phyloP scores from a whole-genome alignment of 345 rosid species.

The Eucalyptus cloeziana region DNA sequence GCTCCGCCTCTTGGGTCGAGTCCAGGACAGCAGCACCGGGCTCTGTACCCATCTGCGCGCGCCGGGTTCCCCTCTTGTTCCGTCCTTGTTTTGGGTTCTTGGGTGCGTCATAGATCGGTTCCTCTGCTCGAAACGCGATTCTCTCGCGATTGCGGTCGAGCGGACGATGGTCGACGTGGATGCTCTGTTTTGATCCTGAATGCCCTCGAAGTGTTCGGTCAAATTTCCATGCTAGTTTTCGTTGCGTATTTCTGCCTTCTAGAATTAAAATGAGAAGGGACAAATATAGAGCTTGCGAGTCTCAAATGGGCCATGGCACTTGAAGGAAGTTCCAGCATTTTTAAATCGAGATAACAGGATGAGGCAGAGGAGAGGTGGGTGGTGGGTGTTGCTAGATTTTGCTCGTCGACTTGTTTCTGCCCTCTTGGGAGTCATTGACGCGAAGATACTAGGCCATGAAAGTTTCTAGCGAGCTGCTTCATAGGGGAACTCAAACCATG shows the following conservation, averaged over 20 bases:
- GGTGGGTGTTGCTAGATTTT: not conserved
- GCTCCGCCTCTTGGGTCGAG: not conserved
- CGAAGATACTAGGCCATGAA: not conserved
- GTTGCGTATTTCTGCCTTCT: not conserved
- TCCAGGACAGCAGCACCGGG: not conserved
- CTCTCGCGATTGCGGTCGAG: not conserved
- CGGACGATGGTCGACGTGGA: not conserved
- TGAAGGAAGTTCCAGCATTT: not conserved
- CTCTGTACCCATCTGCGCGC: not conserved
- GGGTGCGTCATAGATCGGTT: not conserved
- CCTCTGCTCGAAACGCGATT: not conserved
- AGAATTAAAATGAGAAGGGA: not conserved
- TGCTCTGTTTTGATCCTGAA: not conserved
- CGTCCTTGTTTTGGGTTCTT: not conserved
- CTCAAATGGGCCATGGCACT: fast-evolving
- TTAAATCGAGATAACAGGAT: not conserved
- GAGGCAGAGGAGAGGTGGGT: not conserved
- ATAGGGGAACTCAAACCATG: not conserved
- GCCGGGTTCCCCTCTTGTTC: not conserved
- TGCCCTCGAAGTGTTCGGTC: not conserved
- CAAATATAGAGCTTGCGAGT: not conserved
- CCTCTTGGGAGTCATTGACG: not conserved
- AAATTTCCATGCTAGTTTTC: not conserved
- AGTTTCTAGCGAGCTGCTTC: not conserved
- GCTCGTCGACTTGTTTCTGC: not conserved